These are phyloP conservation scores for Rhizophora apiculata DNA, from an alignment of 345 rosid species.

Conservation along the genomic window DNA sequence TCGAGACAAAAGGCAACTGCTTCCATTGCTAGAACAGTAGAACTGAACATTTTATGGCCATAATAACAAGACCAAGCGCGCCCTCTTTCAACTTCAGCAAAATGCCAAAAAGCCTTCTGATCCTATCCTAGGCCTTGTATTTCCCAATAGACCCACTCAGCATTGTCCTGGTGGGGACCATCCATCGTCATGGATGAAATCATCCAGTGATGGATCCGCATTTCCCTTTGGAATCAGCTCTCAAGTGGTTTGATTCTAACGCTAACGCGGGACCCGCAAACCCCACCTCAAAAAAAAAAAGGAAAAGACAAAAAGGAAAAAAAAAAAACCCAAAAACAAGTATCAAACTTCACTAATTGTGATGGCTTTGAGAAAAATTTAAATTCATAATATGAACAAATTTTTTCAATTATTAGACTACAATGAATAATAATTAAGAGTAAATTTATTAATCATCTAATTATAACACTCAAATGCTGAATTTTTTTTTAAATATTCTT, in stretches of 20 bases:
- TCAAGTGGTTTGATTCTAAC: background rate
- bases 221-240: background rate
- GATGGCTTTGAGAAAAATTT: too few relatives aligned
- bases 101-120: background rate
- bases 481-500: background rate
- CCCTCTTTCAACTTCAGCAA: background rate
- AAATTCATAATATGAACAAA: too few relatives aligned
- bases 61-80: background rate
- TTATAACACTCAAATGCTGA: background rate
- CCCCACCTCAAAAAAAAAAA: background rate
- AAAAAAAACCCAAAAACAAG: background rate
- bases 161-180: conserved; percentile 5
- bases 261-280: background rate
- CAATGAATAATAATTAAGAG: too few relatives aligned
- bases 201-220: background rate
- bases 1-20: too few relatives aligned
- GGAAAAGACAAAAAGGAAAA: background rate
- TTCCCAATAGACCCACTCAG: conserved; percentile 3
- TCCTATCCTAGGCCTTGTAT: conserved; percentile 5
- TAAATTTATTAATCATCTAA: background rate
- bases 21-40: too few relatives aligned
- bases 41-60: too few relatives aligned
- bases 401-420: too few relatives aligned
- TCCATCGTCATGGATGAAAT: conserved; percentile 15
- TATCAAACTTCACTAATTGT: background rate